A percentile compares a stretch with the other conserved stretches of the same genome.
Evolutionary conservation across 768 basidiomycete species (phyloP).

Genomic region (Solioccasus polychromus): DNA sequence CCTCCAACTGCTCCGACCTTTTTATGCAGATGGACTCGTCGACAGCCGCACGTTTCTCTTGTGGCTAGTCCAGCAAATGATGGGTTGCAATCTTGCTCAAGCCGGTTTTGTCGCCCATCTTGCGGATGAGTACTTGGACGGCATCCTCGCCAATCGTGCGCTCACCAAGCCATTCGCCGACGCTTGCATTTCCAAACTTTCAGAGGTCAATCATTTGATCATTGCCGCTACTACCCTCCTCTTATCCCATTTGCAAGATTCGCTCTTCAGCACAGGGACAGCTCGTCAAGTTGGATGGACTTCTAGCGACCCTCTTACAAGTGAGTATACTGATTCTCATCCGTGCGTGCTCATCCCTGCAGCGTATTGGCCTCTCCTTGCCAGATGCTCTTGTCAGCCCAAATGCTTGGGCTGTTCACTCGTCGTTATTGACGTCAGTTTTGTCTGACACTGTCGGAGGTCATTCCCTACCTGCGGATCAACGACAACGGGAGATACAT

Average conservation of each 20-base stretch:
- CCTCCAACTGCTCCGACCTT: slow-evolving; percentile 66
- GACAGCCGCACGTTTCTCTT: slow-evolving; percentile 73
- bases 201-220: slow-evolving; percentile 47
- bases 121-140: slow-evolving; percentile 78
- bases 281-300: slow-evolving; percentile 48
- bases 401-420: slow-evolving; percentile 58
- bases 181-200: slow-evolving; percentile 62
- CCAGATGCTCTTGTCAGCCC: slow-evolving; percentile 78
- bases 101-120: slow-evolving; percentile 71
- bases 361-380: slow-evolving; percentile 69
- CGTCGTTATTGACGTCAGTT: slow-evolving; percentile 34
- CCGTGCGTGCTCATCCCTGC: slow-evolving; percentile 2
- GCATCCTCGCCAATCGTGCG: slow-evolving; percentile 63
- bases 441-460: slow-evolving; percentile 42
- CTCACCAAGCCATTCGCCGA: slow-evolving; percentile 68
- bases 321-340: slow-evolving; percentile 34
- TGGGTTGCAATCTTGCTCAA: slow-evolving; percentile 78
- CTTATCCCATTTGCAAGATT: slow-evolving; percentile 43
- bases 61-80: slow-evolving; percentile 79
- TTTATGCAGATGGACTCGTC: slow-evolving; percentile 78
- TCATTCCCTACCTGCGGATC: slow-evolving; percentile 15
- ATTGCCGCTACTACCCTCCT: background rate
- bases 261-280: slow-evolving; percentile 52
- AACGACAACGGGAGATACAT: slow-evolving; percentile 42
- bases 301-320: slow-evolving; percentile 59